These are phyloP conservation scores for Apophysomyces trapeziformis DNA, from an alignment of 371 early-diverging fungal species.

Conservation along the genomic window DNA sequence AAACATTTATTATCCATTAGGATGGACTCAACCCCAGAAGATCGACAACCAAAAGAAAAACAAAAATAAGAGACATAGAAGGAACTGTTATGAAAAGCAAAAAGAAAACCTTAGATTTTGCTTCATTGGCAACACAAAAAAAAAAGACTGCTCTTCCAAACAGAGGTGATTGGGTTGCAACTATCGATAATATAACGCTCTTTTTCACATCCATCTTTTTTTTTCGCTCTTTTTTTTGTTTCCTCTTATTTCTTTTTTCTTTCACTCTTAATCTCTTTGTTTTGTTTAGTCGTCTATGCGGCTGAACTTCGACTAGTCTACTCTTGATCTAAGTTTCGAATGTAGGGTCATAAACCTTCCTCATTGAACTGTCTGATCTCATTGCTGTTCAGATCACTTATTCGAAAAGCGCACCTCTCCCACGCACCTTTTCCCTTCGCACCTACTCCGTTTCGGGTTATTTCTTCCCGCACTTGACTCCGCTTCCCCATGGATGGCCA, in stretches of 20 bases:
- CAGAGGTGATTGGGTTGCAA: constrained; percentile 12
- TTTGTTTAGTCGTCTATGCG: constrained; percentile 4
- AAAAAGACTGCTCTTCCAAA: constrained; percentile 21
- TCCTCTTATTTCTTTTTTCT: neutral
- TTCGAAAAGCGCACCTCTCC: neutral
- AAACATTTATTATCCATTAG: neutral
- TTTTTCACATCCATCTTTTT: constrained; percentile 3
- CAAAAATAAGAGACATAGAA: constrained; percentile 1
- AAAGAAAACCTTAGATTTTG: constrained; percentile 10
- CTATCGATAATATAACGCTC: constrained; percentile 5
- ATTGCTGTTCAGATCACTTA: constrained; percentile 4
- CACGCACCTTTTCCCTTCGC: neutral
- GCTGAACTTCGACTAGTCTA: neutral
- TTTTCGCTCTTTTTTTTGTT: neutral
- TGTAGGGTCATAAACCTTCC: neutral
- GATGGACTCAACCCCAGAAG: neutral
- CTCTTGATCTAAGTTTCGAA: constrained; percentile 2
- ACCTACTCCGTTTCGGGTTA: neutral
- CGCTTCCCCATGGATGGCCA: constrained; percentile 9
- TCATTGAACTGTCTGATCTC: neutral
- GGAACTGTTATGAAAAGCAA: constrained; percentile 4
- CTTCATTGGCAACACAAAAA: constrained; percentile 13
- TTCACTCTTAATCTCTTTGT: neutral
- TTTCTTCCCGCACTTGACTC: constrained; percentile 6
- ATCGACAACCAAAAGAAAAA: constrained; percentile 6